Evolutionary conservation across 768 basidiomycete genomes (phyloP).

Genomic region (Phylloporus arenicola): DNA sequence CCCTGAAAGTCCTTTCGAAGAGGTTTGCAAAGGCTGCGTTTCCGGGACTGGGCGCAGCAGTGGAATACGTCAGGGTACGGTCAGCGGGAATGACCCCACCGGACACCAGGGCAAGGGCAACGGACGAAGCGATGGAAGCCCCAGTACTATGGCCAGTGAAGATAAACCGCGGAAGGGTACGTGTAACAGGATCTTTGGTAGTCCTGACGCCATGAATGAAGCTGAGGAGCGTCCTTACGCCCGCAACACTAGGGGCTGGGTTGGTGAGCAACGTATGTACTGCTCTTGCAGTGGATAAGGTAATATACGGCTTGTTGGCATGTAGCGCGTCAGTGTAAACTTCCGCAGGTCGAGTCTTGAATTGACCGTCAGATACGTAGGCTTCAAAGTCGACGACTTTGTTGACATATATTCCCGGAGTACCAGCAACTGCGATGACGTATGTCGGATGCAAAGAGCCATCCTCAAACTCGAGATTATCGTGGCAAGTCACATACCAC

Average conservation of each 20-base stretch:
- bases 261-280: constrained; percentile 3
- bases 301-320: not conserved
- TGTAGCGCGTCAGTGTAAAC: not conserved
- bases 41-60: constrained; percentile 4
- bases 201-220: constrained; percentile 2
- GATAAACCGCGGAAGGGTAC: constrained; percentile 2
- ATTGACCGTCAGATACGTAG: not conserved
- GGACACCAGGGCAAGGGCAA: constrained; percentile 5
- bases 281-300: not conserved
- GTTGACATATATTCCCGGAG: not conserved
- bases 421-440: constrained; percentile 6
- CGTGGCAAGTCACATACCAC: constrained; percentile 8
- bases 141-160: constrained; percentile 7
- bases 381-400: constrained; percentile 4
- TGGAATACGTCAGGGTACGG: constrained; percentile 1
- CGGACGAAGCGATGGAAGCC: constrained; percentile 2
- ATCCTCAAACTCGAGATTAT: constrained; percentile 4
- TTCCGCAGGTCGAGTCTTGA: not conserved
- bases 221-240: not conserved
- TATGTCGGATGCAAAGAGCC: constrained; percentile 4
- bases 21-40: constrained; percentile 1
- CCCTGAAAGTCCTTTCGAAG: constrained; percentile 2
- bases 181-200: not conserved
- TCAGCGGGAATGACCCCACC: not conserved
- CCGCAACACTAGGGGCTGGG: not conserved